phyloP scores from a whole-genome alignment of 1,284 basidiomycete species.

The Cutaneotrichosporon cyanovorans region DNA sequence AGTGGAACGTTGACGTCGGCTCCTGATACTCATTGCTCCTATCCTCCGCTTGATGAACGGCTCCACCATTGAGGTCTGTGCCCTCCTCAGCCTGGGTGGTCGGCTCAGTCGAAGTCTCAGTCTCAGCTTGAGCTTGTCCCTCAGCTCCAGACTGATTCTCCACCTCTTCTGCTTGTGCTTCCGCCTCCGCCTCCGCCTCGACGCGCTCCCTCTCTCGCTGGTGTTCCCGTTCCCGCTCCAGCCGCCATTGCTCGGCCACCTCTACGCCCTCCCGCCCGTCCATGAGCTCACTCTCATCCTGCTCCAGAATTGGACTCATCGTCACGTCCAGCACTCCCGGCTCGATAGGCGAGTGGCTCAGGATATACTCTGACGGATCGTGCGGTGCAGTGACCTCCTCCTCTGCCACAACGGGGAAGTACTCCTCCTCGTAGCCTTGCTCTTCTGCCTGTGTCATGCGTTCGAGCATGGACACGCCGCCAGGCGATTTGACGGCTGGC shows the following conservation, averaged over 20 bases:
- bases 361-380: constrained; percentile 42
- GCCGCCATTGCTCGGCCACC: neutral
- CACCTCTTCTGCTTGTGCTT: neutral
- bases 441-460: constrained; percentile 81
- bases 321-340: constrained; percentile 4
- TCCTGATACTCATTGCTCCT: too few relatives aligned
- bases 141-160: neutral
- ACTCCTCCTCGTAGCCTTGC: constrained; percentile 76
- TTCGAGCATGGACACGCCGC: constrained; percentile 56
- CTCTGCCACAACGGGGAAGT: constrained; percentile 52
- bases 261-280: neutral
- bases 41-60: too few relatives aligned
- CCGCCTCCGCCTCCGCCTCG: neutral
- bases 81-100: too few relatives aligned
- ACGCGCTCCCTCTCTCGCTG: neutral
- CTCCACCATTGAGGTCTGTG: too few relatives aligned
- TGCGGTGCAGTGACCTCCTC: constrained; percentile 16
- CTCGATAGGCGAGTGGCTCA: constrained; percentile 35
- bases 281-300: constrained; percentile 1
- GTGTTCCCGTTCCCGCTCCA: neutral
- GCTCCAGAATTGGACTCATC: constrained; percentile 3
- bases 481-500: constrained; percentile 55
- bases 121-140: too few relatives aligned
- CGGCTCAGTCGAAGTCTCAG: too few relatives aligned
- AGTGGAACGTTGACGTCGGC: too few relatives aligned